Conservation (phyloP, 148 eudicot genomes). For the Camellia lanceoleosa region DNA sequence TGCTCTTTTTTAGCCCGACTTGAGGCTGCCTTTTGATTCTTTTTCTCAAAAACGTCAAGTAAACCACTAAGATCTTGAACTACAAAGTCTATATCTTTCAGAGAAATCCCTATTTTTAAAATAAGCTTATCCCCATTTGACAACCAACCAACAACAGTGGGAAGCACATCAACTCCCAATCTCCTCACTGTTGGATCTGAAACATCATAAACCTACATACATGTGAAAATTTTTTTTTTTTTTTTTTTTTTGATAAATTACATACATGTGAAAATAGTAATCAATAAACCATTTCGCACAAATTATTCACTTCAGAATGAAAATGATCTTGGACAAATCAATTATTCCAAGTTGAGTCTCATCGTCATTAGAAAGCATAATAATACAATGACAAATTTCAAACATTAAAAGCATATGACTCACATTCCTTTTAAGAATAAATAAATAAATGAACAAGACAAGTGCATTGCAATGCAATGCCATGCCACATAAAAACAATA, state of each 20-base stretch:
- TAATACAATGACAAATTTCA: background rate
- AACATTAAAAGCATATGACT: background rate
- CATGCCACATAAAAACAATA: background rate
- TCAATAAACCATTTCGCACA: background rate
- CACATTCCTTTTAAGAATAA: background rate
- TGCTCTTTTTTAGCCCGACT: slow-evolving; percentile 39
- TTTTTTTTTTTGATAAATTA: too few species aligned
- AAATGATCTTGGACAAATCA: background rate
- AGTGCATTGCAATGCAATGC: background rate
- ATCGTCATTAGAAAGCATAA: background rate
- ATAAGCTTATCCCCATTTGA: slow-evolving; percentile 76
- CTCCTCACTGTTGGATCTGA: slow-evolving; percentile 55
- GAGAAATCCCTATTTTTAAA: slow-evolving; percentile 68
- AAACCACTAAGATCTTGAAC: slow-evolving; percentile 66
- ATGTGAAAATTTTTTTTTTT: too few species aligned
- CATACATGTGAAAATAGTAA: background rate
- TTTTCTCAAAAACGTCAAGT: slow-evolving; percentile 72
- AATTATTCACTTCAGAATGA: background rate
- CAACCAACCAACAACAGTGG: slow-evolving; percentile 90
- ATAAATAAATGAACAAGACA: background rate
- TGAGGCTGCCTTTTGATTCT: slow-evolving; percentile 53
- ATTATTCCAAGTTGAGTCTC: background rate
- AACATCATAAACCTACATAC: slow-evolving; percentile 59
- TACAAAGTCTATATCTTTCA: slow-evolving; percentile 77
- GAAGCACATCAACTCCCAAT: slow-evolving; percentile 70